A percentile compares a stretch with the other conserved stretches of the same genome.
These are phyloP conservation scores for Oldenlandia corymbosa DNA, from an alignment of 257 asterid species.

Conservation along the genomic window DNA sequence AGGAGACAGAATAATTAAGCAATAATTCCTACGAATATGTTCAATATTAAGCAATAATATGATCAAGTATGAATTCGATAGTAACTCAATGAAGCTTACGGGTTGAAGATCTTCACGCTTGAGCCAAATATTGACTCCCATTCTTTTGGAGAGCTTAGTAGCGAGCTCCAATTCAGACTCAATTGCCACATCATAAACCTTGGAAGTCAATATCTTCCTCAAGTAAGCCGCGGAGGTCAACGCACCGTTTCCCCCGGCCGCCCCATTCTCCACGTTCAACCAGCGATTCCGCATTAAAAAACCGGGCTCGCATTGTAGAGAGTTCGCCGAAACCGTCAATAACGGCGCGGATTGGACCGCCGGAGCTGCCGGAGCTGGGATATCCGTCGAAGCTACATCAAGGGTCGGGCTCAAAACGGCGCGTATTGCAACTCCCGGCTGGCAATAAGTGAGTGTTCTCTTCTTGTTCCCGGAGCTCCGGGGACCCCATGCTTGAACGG, in stretches of 20 bases:
- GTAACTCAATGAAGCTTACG: conserved; percentile 28
- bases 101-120: conserved; percentile 93
- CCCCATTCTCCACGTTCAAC: conserved; percentile 6
- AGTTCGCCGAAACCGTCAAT: conserved; percentile 40
- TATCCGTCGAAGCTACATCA: conserved; percentile 17
- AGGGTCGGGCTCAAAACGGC: conserved; percentile 34
- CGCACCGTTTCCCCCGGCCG: conserved; percentile 18
- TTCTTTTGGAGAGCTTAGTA: conserved; percentile 55
- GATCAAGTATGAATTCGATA: too few relatives aligned
- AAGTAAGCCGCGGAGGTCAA: conserved; percentile 65
- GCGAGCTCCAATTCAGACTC: conserved; percentile 88
- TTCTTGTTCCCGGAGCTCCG: too few relatives aligned
- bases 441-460: too few relatives aligned
- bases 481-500: too few relatives aligned
- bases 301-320: conserved; percentile 69
- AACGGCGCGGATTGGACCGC: conserved; percentile 29
- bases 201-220: conserved; percentile 71
- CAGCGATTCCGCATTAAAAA: conserved; percentile 40
- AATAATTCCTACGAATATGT: too few relatives aligned
- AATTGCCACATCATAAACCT: conserved; percentile 85
- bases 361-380: neutral
- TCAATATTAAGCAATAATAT: neutral
- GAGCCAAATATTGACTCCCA: conserved; percentile 82
- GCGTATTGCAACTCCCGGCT: conserved; percentile 12
- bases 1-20: neutral